Conservation (phyloP, 331 rosid species). For the Quercus lobata region DNA sequence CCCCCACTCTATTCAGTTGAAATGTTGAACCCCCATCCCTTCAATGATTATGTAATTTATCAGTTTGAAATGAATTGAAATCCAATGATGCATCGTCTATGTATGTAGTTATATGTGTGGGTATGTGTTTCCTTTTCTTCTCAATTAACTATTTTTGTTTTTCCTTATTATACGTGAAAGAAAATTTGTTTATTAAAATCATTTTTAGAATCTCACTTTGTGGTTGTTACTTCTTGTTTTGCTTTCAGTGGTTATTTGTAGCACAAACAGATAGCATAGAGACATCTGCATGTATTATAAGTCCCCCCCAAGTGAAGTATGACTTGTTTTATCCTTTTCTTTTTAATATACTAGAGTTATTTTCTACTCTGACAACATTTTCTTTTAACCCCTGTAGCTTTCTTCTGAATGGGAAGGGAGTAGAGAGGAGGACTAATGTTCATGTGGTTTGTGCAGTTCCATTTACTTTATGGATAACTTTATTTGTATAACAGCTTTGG, state of each 20-base stretch:
- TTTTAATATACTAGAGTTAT: slow-evolving; percentile 10
- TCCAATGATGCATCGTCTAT: neutral
- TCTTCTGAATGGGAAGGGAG: slow-evolving; percentile 85
- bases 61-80: neutral
- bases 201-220: neutral
- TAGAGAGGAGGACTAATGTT: slow-evolving; percentile 48
- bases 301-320: slow-evolving; percentile 89
- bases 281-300: slow-evolving; percentile 79
- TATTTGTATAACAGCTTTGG: slow-evolving; percentile 3
- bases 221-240: slow-evolving; percentile 6
- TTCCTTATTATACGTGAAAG: neutral
- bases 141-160: neutral
- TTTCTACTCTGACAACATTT: slow-evolving; percentile 22
- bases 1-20: too few species aligned
- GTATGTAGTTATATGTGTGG: neutral
- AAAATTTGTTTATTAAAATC: neutral
- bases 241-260: slow-evolving; percentile 68
- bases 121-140: neutral
- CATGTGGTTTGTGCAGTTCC: slow-evolving; percentile 49
- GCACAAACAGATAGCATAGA: slow-evolving; percentile 72
- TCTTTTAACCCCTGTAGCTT: slow-evolving; percentile 44
- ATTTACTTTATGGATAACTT: slow-evolving; percentile 16
- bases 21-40: neutral
- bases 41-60: neutral
- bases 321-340: slow-evolving; percentile 17